Base-by-base conservation (phyloP, 176 grass and related monocot genomes). In the Zizania latifolia region DNA sequence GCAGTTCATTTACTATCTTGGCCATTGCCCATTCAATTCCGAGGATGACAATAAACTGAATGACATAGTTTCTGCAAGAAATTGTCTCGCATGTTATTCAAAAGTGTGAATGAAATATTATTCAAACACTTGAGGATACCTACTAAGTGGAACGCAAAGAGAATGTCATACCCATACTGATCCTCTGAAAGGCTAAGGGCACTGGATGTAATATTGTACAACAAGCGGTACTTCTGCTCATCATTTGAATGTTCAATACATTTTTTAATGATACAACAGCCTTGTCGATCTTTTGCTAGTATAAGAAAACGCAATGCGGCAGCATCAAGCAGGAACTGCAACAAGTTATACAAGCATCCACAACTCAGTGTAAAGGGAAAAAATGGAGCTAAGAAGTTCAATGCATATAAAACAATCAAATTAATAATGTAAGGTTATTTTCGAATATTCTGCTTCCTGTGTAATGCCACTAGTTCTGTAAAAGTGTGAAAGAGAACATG, bases 231-330 rank as follows among this genome's bases (percentile, higher is more conserved):
- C 82, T 79, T 94, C 78, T 89, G 64, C 14, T 86, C 81, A 19
- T 89, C 84, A 71, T 82, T 87, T 51, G 89, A 88, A 58, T 81
- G 35, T 31, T 74, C 76, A 51, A 98, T 91, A 51, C 89, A 92
- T 70, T 94, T 94, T 81, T 94, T 91, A 78, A 98, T 85, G 54
- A 92, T 69, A 68, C 89, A 98, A 77, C 94, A 98, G 38, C 94
- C 94, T 81, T 94, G 81, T 24, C 79, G 86, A 74, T 94, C 83
- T 80, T 76, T 98, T 77, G 94, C 91, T 64, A 98, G 75, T 35
- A 89, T 81, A 92, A 88, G 57, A 87, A 75, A 86, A 58, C 79
- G 21, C n/a, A 16, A 71, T 86, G 72, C 59, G 23, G 91, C 94
- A 79, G 36, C 48, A 63, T 98, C 79, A 62, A 94, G 73, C 81